phyloP scores from a whole-genome alignment of 2,329 filamentous ascomycete species.

The Penicillium rolfsii region DNA sequence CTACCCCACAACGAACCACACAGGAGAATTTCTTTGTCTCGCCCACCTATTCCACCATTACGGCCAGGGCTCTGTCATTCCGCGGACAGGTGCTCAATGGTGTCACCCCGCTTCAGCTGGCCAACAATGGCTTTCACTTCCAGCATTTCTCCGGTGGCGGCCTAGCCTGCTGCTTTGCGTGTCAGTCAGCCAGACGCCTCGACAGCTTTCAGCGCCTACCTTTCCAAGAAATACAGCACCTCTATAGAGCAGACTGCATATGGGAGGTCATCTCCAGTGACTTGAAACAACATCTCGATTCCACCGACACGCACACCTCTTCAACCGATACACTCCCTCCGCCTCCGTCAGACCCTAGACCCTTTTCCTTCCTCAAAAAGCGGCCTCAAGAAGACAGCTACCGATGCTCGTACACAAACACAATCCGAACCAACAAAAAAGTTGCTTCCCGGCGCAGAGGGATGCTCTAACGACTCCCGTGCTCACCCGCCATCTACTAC shows the following conservation, averaged over 20 bases:
- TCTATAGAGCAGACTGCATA: slow-evolving; percentile 16
- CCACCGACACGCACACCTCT: slow-evolving; percentile 5
- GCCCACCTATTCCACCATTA: slow-evolving; percentile 13
- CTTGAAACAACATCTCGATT: slow-evolving; percentile 14
- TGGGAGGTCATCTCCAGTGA: slow-evolving; percentile 18
- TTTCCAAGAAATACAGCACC: slow-evolving; percentile 13
- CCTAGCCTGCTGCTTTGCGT: slow-evolving; percentile 15
- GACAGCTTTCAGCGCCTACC: slow-evolving; percentile 5
- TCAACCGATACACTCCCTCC: too few species aligned
- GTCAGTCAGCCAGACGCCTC: slow-evolving; percentile 8
- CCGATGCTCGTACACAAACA: too few species aligned
- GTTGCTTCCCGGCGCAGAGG: too few species aligned
- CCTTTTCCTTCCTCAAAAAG: too few species aligned
- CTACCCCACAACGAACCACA: too few species aligned
- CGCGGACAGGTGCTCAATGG: slow-evolving; percentile 9
- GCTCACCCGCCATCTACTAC: background rate
- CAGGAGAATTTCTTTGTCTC: too few species aligned
- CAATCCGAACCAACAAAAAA: too few species aligned
- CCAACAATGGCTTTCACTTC: slow-evolving; percentile 15
- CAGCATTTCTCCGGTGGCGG: background rate
- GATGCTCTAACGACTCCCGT: too few species aligned
- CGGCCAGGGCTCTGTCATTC: slow-evolving; percentile 12
- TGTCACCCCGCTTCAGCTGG: slow-evolving; percentile 14
- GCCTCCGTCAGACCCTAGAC: too few species aligned
- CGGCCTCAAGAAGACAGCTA: too few species aligned